Evolutionary conservation across 1,284 basidiomycete genomes (phyloP).

Genomic region (Apiotrichum sp.): DNA sequence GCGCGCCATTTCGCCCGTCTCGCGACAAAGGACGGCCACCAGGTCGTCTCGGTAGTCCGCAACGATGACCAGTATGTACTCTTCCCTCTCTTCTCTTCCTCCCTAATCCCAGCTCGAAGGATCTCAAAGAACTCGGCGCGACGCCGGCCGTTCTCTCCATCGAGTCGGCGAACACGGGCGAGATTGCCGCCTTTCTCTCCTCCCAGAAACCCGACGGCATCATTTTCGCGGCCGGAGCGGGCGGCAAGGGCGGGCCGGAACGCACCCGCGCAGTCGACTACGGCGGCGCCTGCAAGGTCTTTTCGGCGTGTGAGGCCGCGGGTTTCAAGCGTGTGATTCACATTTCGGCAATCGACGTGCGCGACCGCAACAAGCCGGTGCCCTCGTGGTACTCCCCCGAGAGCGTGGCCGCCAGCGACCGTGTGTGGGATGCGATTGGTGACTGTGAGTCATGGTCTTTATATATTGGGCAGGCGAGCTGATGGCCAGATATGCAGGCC

Average conservation of each 20-base stretch:
- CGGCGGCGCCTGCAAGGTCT: constrained; percentile 64
- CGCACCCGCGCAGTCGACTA: constrained; percentile 64
- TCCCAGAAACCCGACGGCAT: constrained; percentile 53
- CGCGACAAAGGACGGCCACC: constrained; percentile 44
- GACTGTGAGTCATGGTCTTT: constrained; percentile 25
- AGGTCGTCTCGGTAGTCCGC: constrained; percentile 59
- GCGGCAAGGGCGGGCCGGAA: constrained; percentile 59
- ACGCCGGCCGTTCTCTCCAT: constrained; percentile 58
- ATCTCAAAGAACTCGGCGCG: constrained; percentile 52
- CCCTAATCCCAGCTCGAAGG: constrained; percentile 18
- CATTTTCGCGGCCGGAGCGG: constrained; percentile 64
- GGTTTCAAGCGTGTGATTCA: constrained; percentile 53
- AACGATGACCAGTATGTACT: constrained; percentile 42
- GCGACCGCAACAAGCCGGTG: constrained; percentile 48
- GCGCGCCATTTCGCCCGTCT: constrained; percentile 56
- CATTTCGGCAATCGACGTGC: constrained; percentile 61
- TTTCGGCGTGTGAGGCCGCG: constrained; percentile 60
- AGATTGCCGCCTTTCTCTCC: constrained; percentile 24
- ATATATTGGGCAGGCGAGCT: no score
- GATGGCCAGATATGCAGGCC: constrained; percentile 53
- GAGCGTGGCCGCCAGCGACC: constrained; percentile 47
- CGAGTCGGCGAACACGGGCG: constrained; percentile 41
- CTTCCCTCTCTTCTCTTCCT: no score
- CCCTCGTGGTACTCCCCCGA: constrained; percentile 54
- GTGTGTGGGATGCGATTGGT: constrained; percentile 47